Evolutionary conservation across 345 rosid genomes (phyloP).

Genomic region (Pistacia atlantica): DNA sequence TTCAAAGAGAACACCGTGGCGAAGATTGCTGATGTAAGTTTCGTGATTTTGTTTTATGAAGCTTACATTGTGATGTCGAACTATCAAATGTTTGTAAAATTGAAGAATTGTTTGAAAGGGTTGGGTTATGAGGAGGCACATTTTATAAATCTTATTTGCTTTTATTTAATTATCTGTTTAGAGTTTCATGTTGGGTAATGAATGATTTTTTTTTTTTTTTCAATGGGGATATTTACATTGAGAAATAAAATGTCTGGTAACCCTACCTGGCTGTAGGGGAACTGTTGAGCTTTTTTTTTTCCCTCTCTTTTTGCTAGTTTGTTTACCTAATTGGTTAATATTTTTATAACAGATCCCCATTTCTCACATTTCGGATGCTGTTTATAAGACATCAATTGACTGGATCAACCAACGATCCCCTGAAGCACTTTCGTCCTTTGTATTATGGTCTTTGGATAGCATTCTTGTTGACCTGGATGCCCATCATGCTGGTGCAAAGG

Average conservation of each 20-base stretch:
- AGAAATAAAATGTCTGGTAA: neutral
- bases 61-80: neutral
- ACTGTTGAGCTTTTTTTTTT: neutral
- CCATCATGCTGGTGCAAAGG: conserved; percentile 55
- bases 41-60: neutral
- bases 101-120: neutral
- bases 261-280: neutral
- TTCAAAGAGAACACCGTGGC: conserved; percentile 54
- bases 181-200: neutral
- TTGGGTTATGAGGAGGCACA: neutral
- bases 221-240: neutral
- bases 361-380: conserved; percentile 59
- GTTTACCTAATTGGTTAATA: conserved; percentile 9
- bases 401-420: conserved; percentile 67
- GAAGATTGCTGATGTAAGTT: conserved; percentile 58
- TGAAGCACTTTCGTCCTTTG: conserved; percentile 61
- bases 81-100: neutral
- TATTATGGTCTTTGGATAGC: conserved; percentile 67
- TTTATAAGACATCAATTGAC: conserved; percentile 66
- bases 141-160: neutral
- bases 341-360: conserved; percentile 53
- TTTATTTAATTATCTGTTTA: neutral
- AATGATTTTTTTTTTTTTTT: neutral
- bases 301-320: neutral
- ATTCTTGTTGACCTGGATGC: conserved; percentile 58